Evolutionary conservation across 345 rosid genomes (phyloP).

Genomic region (Eucalyptus melliodora): DNA sequence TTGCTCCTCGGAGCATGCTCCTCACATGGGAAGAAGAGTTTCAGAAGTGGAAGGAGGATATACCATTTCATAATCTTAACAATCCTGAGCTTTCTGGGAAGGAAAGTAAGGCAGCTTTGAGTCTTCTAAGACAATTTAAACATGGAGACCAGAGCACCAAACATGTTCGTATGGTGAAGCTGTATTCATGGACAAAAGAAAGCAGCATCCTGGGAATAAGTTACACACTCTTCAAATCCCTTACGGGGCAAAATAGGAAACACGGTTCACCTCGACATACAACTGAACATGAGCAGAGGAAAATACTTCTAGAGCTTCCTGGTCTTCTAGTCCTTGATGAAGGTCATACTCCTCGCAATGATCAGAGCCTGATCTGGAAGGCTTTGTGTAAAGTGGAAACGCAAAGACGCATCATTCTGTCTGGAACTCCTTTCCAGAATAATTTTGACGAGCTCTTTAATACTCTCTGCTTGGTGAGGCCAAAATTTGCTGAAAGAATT

Average conservation of each 20-base stretch:
- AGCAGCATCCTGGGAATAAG: constrained; percentile 55
- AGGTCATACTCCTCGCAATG: constrained; percentile 81
- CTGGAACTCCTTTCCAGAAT: constrained; percentile 85
- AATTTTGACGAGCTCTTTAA: constrained; percentile 66
- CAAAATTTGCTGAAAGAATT: constrained; percentile 14
- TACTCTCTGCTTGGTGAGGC: constrained; percentile 41
- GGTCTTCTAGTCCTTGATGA: constrained; percentile 65
- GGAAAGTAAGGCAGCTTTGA: constrained; percentile 16
- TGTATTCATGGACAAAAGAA: constrained; percentile 47
- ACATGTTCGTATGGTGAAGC: constrained; percentile 32
- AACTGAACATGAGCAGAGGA: constrained; percentile 4
- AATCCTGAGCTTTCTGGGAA: constrained; percentile 26
- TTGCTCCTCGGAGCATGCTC: constrained; percentile 70
- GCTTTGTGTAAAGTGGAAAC: constrained; percentile 39
- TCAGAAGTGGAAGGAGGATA: constrained; percentile 42
- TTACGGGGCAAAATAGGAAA: constrained; percentile 17
- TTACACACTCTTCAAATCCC: constrained; percentile 44
- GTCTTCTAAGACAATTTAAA: not conserved
- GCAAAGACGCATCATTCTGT: constrained; percentile 49
- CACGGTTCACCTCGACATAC: not conserved
- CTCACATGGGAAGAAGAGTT: constrained; percentile 87
- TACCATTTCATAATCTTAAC: constrained; percentile 56
- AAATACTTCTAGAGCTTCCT: constrained; percentile 36
- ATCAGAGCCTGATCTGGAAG: constrained; percentile 42
- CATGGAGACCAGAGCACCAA: not conserved